These are phyloP conservation scores for Schoenoplectus triqueter DNA, from an alignment of 202 grass and related monocot genomes.

Conservation along the genomic window DNA sequence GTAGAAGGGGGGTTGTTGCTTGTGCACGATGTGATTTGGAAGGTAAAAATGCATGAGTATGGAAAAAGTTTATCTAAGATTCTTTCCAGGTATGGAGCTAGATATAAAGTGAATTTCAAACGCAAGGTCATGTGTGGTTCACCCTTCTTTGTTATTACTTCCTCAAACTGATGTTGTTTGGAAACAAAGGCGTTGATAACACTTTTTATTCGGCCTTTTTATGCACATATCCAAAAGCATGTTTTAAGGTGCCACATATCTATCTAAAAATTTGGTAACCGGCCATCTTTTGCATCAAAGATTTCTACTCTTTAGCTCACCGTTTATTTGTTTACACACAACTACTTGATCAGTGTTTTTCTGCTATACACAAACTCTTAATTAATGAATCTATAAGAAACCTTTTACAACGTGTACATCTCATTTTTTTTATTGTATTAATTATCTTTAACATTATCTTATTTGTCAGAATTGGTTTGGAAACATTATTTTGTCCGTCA, in stretches of 20 bases:
- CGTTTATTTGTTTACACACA: neutral
- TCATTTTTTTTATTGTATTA: neutral
- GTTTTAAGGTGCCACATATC: neutral
- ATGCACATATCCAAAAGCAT: neutral
- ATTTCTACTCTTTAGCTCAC: neutral
- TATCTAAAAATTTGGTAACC: constrained; percentile 32
- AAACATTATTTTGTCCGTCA: neutral
- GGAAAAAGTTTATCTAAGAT: constrained; percentile 37
- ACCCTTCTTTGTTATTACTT: constrained; percentile 25
- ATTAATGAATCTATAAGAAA: neutral
- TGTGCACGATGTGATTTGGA: constrained; percentile 17
- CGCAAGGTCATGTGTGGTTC: constrained; percentile 33
- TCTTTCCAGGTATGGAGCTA: constrained; percentile 37
- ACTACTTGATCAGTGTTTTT: neutral
- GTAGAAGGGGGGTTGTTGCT: constrained; percentile 15
- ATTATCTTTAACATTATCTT: neutral
- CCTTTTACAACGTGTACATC: neutral
- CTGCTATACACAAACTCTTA: neutral
- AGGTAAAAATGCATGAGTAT: constrained; percentile 45
- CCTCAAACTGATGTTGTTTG: neutral
- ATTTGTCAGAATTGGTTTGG: neutral
- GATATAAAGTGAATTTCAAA: constrained; percentile 37
- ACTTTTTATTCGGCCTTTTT: neutral
- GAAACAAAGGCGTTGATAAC: constrained; percentile 1
- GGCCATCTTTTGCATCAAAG: constrained; percentile 1